Percentiles rank a stretch among this genome's conserved stretches.
Evolutionary conservation across 2,329 filamentous ascomycete species (phyloP).

Genomic region (Fonsecaea monophora): DNA sequence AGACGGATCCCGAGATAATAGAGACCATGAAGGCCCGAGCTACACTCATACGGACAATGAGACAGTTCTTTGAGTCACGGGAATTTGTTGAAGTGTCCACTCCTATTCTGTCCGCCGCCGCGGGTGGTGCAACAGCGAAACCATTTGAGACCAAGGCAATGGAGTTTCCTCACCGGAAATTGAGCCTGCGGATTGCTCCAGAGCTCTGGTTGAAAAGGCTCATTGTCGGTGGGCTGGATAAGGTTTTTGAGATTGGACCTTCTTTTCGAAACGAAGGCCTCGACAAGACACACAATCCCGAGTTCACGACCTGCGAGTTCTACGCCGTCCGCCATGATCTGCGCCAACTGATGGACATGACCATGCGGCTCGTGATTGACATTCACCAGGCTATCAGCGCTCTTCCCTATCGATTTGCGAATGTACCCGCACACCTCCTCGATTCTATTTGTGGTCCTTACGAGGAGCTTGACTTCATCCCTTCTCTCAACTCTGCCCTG

Average conservation of each 20-base stretch:
- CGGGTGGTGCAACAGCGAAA: constrained; percentile 85
- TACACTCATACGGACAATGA: constrained; percentile 74
- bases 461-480: constrained; percentile 79
- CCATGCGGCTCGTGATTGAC: constrained; percentile 23
- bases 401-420: not conserved
- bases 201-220: constrained; percentile 95
- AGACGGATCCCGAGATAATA: constrained; percentile 72
- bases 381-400: constrained; percentile 18
- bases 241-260: constrained; percentile 90
- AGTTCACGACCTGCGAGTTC: constrained; percentile 97
- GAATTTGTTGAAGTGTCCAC: constrained; percentile 89
- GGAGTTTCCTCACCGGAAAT: constrained; percentile 72
- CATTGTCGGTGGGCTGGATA: constrained; percentile 85
- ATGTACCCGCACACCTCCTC: constrained; percentile 41
- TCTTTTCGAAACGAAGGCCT: constrained; percentile 91
- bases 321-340: constrained; percentile 77
- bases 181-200: constrained; percentile 86
- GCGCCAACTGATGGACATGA: constrained; percentile 50
- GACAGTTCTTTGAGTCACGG: constrained; percentile 72
- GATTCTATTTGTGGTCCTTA: constrained; percentile 59
- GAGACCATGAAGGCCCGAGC: constrained; percentile 78
- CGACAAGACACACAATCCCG: constrained; percentile 91
- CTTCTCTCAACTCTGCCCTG: constrained; percentile 73
- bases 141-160: constrained; percentile 83
- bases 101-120: constrained; percentile 80